Percentiles rank a stretch among this genome's conserved stretches.
Conservation (phyloP, 1,284 basidiomycete species). For the Ustilago hordei region DNA sequence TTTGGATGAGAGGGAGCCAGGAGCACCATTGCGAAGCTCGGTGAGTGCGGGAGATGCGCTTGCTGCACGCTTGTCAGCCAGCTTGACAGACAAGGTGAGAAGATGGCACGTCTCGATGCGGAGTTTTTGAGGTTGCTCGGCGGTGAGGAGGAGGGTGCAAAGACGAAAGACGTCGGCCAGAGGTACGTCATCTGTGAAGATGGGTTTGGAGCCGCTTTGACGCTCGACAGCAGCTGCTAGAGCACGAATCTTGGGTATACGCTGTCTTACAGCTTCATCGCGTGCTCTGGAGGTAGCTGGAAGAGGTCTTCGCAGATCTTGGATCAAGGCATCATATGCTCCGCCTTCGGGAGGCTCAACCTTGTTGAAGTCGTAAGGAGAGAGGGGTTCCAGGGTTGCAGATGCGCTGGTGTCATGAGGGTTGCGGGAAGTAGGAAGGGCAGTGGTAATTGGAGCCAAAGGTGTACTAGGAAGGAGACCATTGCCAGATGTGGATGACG, state of each 20-base stretch:
- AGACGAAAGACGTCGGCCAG: constrained; percentile 55
- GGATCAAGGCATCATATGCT: constrained; percentile 34
- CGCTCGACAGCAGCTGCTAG: constrained; percentile 48
- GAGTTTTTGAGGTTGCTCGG: constrained; percentile 44
- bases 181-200: constrained; percentile 44
- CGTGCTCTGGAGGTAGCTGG: constrained; percentile 38
- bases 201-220: constrained; percentile 36
- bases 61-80: constrained; percentile 52
- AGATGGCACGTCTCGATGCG: constrained; percentile 55
- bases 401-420: constrained; percentile 20
- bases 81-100: constrained; percentile 48
- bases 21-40: constrained; percentile 58
- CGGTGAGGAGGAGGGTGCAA: constrained; percentile 50
- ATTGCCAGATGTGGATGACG: constrained; percentile 21
- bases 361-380: constrained; percentile 35
- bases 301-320: constrained; percentile 45
- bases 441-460: constrained; percentile 45
- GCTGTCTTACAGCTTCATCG: constrained; percentile 44
- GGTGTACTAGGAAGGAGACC: constrained; percentile 34
- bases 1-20: constrained; percentile 60
- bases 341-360: constrained; percentile 37
- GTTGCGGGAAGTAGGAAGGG: constrained; percentile 28
- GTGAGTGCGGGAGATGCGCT: constrained; percentile 49
- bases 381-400: constrained; percentile 34
- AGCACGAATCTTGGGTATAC: constrained; percentile 41